Percentiles rank a stretch among this genome's conserved stretches.
These are phyloP conservation scores for Artemisia tridentata DNA, from an alignment of 129 eudicot species.

Conservation along the genomic window DNA sequence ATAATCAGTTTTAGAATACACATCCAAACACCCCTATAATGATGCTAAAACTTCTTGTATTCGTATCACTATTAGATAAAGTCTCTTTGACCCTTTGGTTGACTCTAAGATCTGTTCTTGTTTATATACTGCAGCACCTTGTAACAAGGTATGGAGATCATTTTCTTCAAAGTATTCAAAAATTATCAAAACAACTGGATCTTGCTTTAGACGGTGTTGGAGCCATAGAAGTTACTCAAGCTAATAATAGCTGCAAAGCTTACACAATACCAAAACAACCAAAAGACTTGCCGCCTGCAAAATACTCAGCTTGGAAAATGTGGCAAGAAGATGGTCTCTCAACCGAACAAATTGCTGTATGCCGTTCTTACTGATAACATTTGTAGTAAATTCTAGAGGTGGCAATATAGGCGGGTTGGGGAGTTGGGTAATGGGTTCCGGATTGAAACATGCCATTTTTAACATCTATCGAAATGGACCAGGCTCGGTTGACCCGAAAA, in stretches of 20 bases:
- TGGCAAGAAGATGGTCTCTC: constrained; percentile 81
- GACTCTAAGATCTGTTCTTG: constrained; percentile 5
- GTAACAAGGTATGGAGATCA: constrained; percentile 62
- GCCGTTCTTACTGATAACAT: constrained; percentile 1
- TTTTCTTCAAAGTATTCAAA: constrained; percentile 52
- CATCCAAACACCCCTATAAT: background rate
- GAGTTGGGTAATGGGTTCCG: background rate
- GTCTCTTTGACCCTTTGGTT: background rate
- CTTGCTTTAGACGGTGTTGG: constrained; percentile 64
- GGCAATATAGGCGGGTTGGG: constrained; percentile 6
- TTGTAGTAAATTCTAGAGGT: constrained; percentile 1
- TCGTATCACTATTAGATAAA: background rate
- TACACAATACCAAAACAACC: constrained; percentile 31
- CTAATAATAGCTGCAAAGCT: constrained; percentile 38
- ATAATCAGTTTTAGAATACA: background rate
- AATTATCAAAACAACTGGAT: constrained; percentile 47
- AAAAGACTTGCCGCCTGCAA: constrained; percentile 62
- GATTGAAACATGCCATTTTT: background rate
- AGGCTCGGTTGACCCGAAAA: background rate
- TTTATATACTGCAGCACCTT: constrained; percentile 63
- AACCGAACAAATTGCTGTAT: constrained; percentile 69
- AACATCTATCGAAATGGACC: background rate
- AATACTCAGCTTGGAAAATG: constrained; percentile 85
- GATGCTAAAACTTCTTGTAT: background rate
- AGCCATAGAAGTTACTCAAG: constrained; percentile 36